Percentiles rank a stretch among this genome's conserved stretches.
These are phyloP conservation scores for Lasiosphaeris hirsuta DNA, from an alignment of 495 filamentous ascomycete species.

Conservation along the genomic window DNA sequence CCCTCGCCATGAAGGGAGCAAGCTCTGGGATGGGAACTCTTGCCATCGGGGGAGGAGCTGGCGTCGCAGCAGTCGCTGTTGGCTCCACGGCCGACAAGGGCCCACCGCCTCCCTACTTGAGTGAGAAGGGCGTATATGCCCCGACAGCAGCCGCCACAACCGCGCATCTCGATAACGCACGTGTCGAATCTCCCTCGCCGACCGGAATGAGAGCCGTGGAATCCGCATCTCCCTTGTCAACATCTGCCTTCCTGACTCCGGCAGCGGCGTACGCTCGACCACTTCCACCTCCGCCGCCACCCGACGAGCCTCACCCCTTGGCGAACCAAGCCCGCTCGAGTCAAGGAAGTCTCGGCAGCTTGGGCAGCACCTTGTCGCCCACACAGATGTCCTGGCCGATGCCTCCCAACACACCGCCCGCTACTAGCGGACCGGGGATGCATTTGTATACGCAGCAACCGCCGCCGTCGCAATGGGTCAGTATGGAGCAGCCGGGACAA, in stretches of 20 bases:
- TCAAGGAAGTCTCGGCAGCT: not conserved
- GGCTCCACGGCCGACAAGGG: not conserved
- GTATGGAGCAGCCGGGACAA: conserved; percentile 8
- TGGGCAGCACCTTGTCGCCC: conserved; percentile 8
- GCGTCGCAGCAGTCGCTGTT: not conserved
- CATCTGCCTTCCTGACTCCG: not conserved
- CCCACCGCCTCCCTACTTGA: not conserved
- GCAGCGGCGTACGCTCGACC: not conserved
- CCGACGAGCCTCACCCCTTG: too few species aligned
- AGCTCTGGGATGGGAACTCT: not conserved
- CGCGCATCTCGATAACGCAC: not conserved
- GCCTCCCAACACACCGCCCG: not conserved
- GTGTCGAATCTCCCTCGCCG: not conserved
- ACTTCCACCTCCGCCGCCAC: too few species aligned
- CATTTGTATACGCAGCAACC: not conserved
- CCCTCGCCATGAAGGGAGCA: not conserved
- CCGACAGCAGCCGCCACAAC: not conserved
- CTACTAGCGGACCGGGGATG: not conserved
- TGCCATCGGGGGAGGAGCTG: not conserved
- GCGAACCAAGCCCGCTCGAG: not conserved
- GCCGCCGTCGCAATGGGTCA: conserved; percentile 3
- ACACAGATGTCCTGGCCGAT: conserved; percentile 6
- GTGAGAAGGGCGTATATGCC: not conserved
- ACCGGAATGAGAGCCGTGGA: not conserved
- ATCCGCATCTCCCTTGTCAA: not conserved